Base-by-base conservation (phyloP, 352 stramenopile species). In the Phytophthora ohioensis region DNA sequence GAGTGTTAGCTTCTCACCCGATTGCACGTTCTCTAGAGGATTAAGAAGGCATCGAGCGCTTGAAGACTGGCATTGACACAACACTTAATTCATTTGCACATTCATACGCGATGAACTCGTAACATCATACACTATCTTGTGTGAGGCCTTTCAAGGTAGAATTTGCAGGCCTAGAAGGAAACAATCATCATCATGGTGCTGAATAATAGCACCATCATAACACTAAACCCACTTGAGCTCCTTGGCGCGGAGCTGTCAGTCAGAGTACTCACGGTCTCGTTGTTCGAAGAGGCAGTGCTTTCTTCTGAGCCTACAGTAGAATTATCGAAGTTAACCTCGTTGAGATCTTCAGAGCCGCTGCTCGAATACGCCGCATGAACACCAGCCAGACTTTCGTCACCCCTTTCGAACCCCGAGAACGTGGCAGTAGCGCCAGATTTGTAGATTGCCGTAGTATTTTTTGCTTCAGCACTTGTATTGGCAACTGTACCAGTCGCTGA, bases 1-100 rank as follows among this genome's bases (percentile, higher is more conserved):
- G 75, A 11, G 53, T 91, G 7, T 27, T 84, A 31, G 34, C 39
- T 10, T 74, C 71, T 6, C 76, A 71, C 5, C 76, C 80, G 0
- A 72, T 84, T 52, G 57, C 69, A 32, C 71, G 82, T 39, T 55
- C 69, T 21, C 9, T 76, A 21, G 56, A 76, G 5, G 57, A 72
- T 31, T 68, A 51, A 57, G 34, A 47, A 21, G 15, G 13, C 31
- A 38, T 34, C 9, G 32, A 47, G 7, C 4, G 10, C 53, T 21
- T 42, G 13, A 54, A 42, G 31, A 57, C 21, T 27, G 8, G 34
- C 31, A 42, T 41, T 41, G 31, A 41, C 10, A 34, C 34, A 57
- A 5, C 10, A 35, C 42, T 55, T 15, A 57, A 10, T 57, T 43
- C 49, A 57, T 54, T 57, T 32, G 45, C 57, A 57, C 38, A 56